These are phyloP conservation scores for Dothidotthia symphoricarpi DNA, from an alignment of 2,329 filamentous ascomycete species.

Conservation along the genomic window DNA sequence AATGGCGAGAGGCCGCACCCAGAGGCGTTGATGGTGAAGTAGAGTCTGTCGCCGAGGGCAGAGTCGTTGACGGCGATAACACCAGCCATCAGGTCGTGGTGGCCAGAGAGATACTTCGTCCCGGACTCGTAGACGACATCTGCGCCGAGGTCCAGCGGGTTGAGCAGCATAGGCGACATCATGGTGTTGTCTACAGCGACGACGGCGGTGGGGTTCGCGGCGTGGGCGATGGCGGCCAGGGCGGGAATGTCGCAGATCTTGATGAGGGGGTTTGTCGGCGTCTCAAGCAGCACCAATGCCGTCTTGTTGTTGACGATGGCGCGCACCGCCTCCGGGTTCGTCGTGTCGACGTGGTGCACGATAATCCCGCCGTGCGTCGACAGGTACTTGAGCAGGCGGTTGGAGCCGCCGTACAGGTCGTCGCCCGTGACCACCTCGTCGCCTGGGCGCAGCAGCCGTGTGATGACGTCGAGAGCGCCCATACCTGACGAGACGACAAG, in stretches of 20 bases:
- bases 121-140: slow-evolving; percentile 97
- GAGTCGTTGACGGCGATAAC: slow-evolving; percentile 88
- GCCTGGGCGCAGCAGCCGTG: slow-evolving; percentile 81
- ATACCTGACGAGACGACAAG: slow-evolving; percentile 95
- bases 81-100: slow-evolving; percentile 98
- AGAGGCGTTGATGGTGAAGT: slow-evolving; percentile 95
- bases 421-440: slow-evolving; percentile 98
- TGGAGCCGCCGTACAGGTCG: slow-evolving; percentile 93
- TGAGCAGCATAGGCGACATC: slow-evolving; percentile 91
- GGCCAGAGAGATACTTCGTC: slow-evolving; percentile 95
- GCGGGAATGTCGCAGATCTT: slow-evolving; percentile 91
- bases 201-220: slow-evolving; percentile 72
- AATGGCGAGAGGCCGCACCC: slow-evolving; percentile 93
- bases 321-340: slow-evolving; percentile 67
- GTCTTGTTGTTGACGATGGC: slow-evolving; percentile 74
- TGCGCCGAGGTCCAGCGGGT: slow-evolving; percentile 89
- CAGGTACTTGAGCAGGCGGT: slow-evolving; percentile 89
- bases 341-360: slow-evolving; percentile 96
- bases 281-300: slow-evolving; percentile 92
- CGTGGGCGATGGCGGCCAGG: slow-evolving; percentile 75
- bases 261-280: slow-evolving; percentile 95
- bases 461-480: slow-evolving; percentile 96
- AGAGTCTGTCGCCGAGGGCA: slow-evolving; percentile 80
- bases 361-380: slow-evolving; percentile 85
- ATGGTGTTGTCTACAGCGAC: slow-evolving; percentile 98